A percentile compares a stretch with the other conserved stretches of the same genome.
Conservation (phyloP, 495 filamentous ascomycete genomes). For the Penicillium cosmopolitanum region DNA sequence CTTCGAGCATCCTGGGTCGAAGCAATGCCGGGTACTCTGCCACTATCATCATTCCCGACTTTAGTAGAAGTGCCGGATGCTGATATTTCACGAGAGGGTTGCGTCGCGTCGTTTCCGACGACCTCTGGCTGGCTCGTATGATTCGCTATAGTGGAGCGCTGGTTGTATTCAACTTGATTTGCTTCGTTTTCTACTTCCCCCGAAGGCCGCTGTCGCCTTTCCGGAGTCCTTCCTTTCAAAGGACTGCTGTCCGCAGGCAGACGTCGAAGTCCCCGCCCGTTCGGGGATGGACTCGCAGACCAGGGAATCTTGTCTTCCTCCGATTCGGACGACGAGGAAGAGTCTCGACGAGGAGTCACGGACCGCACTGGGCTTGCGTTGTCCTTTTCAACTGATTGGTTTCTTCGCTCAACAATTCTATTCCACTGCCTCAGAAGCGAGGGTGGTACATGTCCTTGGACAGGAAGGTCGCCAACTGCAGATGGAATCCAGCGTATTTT, state of each 20-base stretch:
- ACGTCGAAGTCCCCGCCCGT: neutral
- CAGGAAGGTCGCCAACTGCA: conserved; percentile 21
- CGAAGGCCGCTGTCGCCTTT: neutral
- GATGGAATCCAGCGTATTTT: conserved; percentile 51
- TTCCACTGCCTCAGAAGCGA: conserved; percentile 41
- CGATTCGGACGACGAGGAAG: neutral
- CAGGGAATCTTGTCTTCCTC: neutral
- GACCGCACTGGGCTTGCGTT: neutral
- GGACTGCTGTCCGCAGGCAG: neutral
- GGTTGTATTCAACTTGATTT: neutral
- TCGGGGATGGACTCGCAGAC: neutral
- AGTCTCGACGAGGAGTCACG: neutral
- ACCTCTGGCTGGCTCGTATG: neutral
- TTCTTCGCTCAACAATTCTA: conserved; percentile 36
- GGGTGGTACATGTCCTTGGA: conserved; percentile 42
- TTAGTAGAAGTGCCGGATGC: too few relatives aligned
- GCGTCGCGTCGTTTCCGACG: neutral
- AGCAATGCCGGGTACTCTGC: neutral
- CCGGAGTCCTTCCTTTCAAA: neutral
- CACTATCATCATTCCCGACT: too few relatives aligned
- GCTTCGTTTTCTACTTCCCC: neutral
- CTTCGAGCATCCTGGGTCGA: neutral
- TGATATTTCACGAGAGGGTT: neutral
- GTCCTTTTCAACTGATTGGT: conserved; percentile 2
- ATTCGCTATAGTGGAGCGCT: neutral